These are phyloP conservation scores for Auxenochlorella pyrenoidosa DNA, from an alignment of 139 green algal genomes.

Conservation along the genomic window DNA sequence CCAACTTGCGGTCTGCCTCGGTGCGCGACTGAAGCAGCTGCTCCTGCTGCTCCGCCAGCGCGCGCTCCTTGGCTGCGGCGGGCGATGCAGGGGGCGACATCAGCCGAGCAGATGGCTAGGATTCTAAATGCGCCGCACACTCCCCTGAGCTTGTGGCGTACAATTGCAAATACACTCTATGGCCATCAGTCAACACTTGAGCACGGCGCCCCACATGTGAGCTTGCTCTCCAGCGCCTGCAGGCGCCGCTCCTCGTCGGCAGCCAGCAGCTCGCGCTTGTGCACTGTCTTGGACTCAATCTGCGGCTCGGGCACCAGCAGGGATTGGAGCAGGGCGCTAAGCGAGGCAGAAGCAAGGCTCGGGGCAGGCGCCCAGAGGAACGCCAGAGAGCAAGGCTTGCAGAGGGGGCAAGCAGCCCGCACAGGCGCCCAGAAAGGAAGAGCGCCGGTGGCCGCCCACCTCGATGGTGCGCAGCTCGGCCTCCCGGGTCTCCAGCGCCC, in stretches of 20 bases:
- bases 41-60: slow-evolving; percentile 37
- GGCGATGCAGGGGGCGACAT: neutral
- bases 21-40: slow-evolving; percentile 4
- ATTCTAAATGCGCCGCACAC: too few relatives aligned
- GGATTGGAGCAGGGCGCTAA: neutral
- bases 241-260: slow-evolving; percentile 39
- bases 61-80: slow-evolving; percentile 27
- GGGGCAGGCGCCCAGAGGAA: neutral
- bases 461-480: slow-evolving; percentile 40
- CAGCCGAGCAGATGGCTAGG: too few relatives aligned
- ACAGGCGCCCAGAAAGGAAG: too few relatives aligned
- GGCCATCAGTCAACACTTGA: neutral
- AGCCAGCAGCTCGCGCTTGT: slow-evolving; percentile 38
- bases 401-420: too few relatives aligned
- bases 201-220: slow-evolving; percentile 10
- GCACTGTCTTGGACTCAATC: slow-evolving; percentile 37
- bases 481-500: slow-evolving; percentile 29
- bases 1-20: slow-evolving; percentile 32
- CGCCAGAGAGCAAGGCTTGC: neutral
- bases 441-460: neutral
- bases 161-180: neutral
- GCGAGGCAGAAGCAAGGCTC: neutral
- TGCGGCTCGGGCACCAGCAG: neutral
- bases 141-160: too few relatives aligned
- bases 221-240: slow-evolving; percentile 6